Percentiles rank a stretch among this genome's conserved stretches.
Evolutionary conservation across 2,329 filamentous ascomycete species (phyloP).

Genomic region (Ophiocordyceps australis): DNA sequence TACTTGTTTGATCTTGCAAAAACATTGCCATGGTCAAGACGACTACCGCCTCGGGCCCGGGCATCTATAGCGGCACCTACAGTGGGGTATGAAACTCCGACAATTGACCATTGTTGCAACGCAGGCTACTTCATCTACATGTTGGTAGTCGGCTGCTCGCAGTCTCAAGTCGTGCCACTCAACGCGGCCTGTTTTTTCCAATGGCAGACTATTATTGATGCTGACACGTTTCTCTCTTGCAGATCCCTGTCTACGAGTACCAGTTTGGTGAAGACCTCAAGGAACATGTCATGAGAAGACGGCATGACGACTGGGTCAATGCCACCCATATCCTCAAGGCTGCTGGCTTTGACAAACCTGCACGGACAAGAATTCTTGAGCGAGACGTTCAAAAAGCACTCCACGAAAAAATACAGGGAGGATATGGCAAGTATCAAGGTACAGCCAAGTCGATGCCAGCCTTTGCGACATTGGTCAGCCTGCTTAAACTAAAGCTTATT

Average conservation of each 20-base stretch:
- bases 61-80: constrained; percentile 51
- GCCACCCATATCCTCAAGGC: constrained; percentile 98
- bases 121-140: too few relatives aligned
- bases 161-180: too few relatives aligned
- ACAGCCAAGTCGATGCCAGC: neutral
- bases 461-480: neutral
- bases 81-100: constrained; percentile 46
- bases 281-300: constrained; percentile 88
- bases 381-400: constrained; percentile 91
- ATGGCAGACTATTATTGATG: too few relatives aligned
- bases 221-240: too few relatives aligned
- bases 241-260: constrained; percentile 93
- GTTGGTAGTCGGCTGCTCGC: too few relatives aligned
- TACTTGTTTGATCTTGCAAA: too few relatives aligned
- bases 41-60: constrained; percentile 17
- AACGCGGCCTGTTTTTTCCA: too few relatives aligned
- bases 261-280: constrained; percentile 64
- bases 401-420: constrained; percentile 96
- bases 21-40: constrained; percentile 32
- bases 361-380: constrained; percentile 85
- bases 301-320: constrained; percentile 94
- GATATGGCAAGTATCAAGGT: constrained; percentile 98
- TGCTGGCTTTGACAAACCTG: constrained; percentile 92
- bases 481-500: constrained; percentile 3
- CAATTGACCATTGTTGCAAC: too few relatives aligned